These are phyloP conservation scores for Phialocephala subalpina DNA, from an alignment of 2,329 filamentous ascomycete species.

Conservation along the genomic window DNA sequence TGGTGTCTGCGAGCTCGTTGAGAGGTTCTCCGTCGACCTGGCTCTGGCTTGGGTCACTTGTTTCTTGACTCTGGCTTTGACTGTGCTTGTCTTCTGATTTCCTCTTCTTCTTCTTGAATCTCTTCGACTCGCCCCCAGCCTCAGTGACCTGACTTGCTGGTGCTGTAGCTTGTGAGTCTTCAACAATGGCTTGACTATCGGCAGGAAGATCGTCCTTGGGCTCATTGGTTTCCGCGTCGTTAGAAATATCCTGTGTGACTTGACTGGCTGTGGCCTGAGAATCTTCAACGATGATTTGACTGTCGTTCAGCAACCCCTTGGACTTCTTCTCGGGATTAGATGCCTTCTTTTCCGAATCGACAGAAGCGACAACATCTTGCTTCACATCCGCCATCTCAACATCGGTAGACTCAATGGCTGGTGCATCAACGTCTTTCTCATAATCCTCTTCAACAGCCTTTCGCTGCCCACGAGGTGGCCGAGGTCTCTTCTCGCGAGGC, in stretches of 20 bases:
- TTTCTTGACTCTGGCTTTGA: background rate
- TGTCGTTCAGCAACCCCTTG: background rate
- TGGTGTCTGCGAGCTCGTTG: constrained; percentile 23
- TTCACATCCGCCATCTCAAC: background rate
- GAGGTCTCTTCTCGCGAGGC: constrained; percentile 3
- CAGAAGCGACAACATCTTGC: background rate
- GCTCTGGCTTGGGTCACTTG: background rate
- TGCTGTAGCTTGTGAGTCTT: background rate
- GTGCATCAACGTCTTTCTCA: background rate
- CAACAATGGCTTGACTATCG: background rate
- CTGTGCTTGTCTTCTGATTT: background rate
- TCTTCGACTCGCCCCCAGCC: background rate
- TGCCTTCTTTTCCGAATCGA: background rate
- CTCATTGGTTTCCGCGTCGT: background rate
- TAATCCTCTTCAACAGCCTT: background rate
- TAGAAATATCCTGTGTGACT: background rate
- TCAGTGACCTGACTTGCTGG: background rate
- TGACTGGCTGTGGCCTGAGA: background rate
- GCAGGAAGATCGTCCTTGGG: background rate
- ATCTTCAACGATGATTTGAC: background rate
- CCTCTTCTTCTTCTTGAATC: background rate
- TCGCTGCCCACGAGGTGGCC: constrained; percentile 1
- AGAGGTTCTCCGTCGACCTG: constrained; percentile 23
- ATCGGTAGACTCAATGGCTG: background rate
- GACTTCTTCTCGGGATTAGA: background rate